phyloP scores from a whole-genome alignment of 129 eudicot genomes.

The Flaveria robusta region DNA sequence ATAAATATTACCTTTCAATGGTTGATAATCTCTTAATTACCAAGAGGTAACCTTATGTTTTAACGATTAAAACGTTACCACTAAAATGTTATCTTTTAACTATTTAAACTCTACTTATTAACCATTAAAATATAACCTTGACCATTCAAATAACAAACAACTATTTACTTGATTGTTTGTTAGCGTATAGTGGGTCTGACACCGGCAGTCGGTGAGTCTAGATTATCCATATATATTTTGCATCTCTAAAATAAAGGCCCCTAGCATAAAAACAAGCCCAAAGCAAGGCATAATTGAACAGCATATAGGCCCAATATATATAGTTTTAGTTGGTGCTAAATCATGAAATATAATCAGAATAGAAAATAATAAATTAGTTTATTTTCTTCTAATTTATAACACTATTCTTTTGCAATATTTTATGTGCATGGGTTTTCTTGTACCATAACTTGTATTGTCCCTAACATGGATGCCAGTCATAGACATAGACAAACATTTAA shows the following conservation, averaged over 20 bases:
- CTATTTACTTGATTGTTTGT: too few species aligned
- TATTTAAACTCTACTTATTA: too few species aligned
- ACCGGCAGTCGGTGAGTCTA: too few species aligned
- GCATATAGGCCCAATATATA: not conserved
- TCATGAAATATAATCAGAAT: not conserved
- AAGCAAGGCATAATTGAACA: not conserved
- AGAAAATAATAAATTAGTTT: not conserved
- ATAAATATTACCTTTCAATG: too few species aligned
- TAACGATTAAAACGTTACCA: too few species aligned
- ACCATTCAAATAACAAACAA: too few species aligned
- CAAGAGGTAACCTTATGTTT: too few species aligned
- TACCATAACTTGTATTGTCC: slow-evolving; percentile 20
- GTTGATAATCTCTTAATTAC: too few species aligned
- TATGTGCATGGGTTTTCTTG: slow-evolving; percentile 12
- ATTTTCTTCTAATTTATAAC: not conserved
- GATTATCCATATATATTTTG: too few species aligned
- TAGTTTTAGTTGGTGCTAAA: not conserved
- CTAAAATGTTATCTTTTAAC: too few species aligned
- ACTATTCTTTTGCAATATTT: slow-evolving; percentile 5
- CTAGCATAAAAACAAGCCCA: not conserved
- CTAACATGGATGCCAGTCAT: slow-evolving; percentile 26
- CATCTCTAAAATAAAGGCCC: not conserved
- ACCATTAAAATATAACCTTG: too few species aligned
- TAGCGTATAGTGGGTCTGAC: too few species aligned
- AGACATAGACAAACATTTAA: not conserved